Base-by-base conservation (phyloP, 2,329 filamentous ascomycete species). In the Exophiala lecanii-corni region DNA sequence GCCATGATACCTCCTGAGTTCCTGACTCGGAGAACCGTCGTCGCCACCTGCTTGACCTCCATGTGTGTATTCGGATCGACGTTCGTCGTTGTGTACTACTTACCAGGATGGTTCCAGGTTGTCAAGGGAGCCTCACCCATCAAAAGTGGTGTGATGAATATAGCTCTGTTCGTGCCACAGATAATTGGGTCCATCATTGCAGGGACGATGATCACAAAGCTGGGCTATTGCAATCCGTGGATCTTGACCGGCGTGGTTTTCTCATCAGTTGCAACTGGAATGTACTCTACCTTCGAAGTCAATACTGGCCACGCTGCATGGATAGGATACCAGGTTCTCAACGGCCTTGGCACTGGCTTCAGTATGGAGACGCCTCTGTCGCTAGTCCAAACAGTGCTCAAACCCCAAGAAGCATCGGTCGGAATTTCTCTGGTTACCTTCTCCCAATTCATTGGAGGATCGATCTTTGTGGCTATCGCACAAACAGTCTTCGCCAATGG, bases 31-130 rank as follows among this genome's bases (percentile, higher is more conserved):
- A 7, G 30, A 33, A 9, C 30, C 30, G 50, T 58, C 31, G 53
- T 55, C 3, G 15, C 46, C 2, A 33, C 51, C 23, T 6, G 3
- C 46, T 57, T 5, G 16, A 56, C 9, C 32, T 43, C 12, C 33
- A 39, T 10, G 34, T 44, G 10, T 39, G 46, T 12, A 43, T 55
- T 12, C 33, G 43, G 46, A 7, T 36, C 34, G 6, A 17, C 46
- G 9, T 19, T 52, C 18, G 30, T 45, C 9, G 37, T 38, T 2
- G 49, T 63, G 6, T 68, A 63, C 42, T 67, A 64, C 37, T 39
- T 70, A 1, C 67, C 68, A 1, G 58, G 70, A 19, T 72, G 64
- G 59, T 71, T 72, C 50, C 69, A 73, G 50, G 65, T 63, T 2
- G 62, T 70, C 45, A 63, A 65, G 41, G 60, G 59, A 3, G 59